Percentiles rank a stretch among this genome's conserved stretches.
These are phyloP conservation scores for Tricholoma terreum DNA, from an alignment of 768 basidiomycete genomes.

Conservation along the genomic window DNA sequence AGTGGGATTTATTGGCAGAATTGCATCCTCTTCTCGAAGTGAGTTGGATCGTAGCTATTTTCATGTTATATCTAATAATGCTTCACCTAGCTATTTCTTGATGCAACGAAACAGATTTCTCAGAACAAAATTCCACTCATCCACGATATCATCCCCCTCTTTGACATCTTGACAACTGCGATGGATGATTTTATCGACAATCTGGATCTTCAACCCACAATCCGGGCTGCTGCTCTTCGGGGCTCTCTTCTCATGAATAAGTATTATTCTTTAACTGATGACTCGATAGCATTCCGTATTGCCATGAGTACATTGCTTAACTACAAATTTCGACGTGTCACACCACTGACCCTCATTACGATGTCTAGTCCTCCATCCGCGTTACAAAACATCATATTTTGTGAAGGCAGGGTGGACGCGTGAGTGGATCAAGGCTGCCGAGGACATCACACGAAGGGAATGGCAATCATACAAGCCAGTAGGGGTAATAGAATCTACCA, in stretches of 20 bases:
- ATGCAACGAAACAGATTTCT: conserved; percentile 13
- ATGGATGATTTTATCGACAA: conserved; percentile 12
- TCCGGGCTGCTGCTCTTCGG: neutral
- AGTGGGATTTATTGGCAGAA: conserved; percentile 19
- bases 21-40: conserved; percentile 16
- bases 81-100: conserved; percentile 2
- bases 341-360: too few species aligned
- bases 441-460: neutral
- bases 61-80: neutral
- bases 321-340: too few species aligned
- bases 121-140: conserved; percentile 10
- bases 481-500: neutral
- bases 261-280: conserved; percentile 15
- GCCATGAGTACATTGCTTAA: conserved; percentile 14
- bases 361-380: conserved; percentile 12
- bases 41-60: too few species aligned
- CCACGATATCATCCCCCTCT: conserved; percentile 21
- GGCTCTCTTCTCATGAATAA: conserved; percentile 9
- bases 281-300: conserved; percentile 9
- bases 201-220: neutral
- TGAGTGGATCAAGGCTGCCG: conserved; percentile 19
- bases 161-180: conserved; percentile 14
- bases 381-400: conserved; percentile 19
- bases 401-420: conserved; percentile 9
- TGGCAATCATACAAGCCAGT: neutral